Percentiles rank a stretch among this genome's conserved stretches.
Conservation (phyloP, 1,139 yeast genomes). For the Lizanozyma gosingica region DNA sequence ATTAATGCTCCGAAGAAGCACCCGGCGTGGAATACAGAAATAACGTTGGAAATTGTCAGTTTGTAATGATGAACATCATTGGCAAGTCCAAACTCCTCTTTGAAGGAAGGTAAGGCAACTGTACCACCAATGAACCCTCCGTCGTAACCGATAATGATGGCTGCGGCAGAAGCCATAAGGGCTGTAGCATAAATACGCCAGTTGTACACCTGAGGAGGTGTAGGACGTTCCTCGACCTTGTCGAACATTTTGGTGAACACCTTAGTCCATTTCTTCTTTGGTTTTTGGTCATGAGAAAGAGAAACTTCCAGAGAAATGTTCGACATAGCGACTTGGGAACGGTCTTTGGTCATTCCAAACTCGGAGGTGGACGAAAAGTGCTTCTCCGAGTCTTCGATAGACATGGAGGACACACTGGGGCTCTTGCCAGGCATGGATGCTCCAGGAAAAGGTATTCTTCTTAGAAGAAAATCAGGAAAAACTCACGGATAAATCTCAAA, state of each 20-base stretch:
- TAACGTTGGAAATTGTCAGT: slow-evolving; percentile 24
- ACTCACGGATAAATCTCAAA: not conserved
- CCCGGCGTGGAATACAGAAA: slow-evolving; percentile 37
- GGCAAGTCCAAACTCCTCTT: slow-evolving; percentile 26
- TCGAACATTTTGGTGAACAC: slow-evolving; percentile 16
- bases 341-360: not conserved
- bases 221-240: slow-evolving; percentile 29
- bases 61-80: slow-evolving; percentile 1
- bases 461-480: not conserved
- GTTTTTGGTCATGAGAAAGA: not conserved
- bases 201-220: slow-evolving; percentile 33
- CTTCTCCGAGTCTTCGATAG: not conserved
- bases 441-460: not conserved
- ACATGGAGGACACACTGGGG: not conserved
- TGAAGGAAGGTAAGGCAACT: slow-evolving; percentile 28
- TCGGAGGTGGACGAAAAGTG: not conserved
- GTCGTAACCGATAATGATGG: slow-evolving; percentile 33
- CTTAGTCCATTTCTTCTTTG: not conserved
- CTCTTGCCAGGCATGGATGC: not conserved
- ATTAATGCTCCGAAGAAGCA: slow-evolving; percentile 36
- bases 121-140: slow-evolving; percentile 39
- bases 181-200: slow-evolving; percentile 27
- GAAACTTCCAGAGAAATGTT: not conserved
- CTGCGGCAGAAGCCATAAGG: slow-evolving; percentile 29
- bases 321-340: not conserved